Conservation (phyloP, 2,329 filamentous ascomycete genomes). For the Aspergillus amoenus region DNA sequence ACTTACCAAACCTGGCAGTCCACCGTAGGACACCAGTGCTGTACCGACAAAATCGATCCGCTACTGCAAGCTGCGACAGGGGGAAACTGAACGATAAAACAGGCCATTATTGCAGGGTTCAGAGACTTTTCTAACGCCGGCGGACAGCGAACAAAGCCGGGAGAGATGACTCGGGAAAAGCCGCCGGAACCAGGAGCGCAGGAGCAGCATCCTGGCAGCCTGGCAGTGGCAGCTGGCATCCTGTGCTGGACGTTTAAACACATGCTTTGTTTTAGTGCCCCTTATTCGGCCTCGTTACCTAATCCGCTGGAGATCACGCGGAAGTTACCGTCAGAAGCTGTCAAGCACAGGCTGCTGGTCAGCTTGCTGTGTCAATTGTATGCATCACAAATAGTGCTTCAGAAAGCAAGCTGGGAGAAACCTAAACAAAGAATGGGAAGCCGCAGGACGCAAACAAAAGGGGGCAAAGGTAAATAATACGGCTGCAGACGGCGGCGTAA, state of each 20-base stretch:
- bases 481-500: background rate
- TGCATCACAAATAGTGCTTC: background rate
- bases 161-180: slow-evolving; percentile 2
- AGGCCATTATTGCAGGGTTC: background rate
- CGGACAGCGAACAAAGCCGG: background rate
- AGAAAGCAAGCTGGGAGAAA: background rate
- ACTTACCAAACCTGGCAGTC: background rate
- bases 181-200: slow-evolving; percentile 1
- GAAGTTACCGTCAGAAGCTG: background rate
- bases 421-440: background rate
- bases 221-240: background rate
- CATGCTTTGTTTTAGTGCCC: background rate
- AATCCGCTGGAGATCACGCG: background rate
- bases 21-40: too few species aligned
- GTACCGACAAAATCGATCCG: background rate
- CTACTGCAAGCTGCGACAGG: background rate
- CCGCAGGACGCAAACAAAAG: background rate
- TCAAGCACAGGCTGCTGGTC: too few species aligned
- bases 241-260: background rate
- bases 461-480: background rate
- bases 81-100: background rate
- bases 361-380: background rate
- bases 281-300: background rate
- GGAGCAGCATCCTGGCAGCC: background rate
- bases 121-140: background rate